Conservation (phyloP, 2,329 filamentous ascomycete species). For the Venturia nashicola region DNA sequence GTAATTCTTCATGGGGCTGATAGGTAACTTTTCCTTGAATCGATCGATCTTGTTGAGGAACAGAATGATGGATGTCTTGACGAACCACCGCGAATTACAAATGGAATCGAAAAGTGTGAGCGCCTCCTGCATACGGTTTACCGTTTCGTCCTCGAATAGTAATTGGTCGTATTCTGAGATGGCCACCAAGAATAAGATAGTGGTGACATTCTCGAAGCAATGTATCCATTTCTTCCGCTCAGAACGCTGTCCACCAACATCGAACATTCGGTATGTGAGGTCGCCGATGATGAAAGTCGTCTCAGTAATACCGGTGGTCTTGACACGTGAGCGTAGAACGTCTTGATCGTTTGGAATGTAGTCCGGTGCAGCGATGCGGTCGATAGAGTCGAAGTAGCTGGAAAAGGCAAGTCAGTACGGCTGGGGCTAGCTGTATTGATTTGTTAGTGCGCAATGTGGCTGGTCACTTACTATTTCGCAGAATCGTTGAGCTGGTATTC, state of each 20-base stretch:
- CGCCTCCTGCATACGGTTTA: conserved; percentile 62
- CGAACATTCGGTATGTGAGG: conserved; percentile 93
- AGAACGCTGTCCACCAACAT: conserved; percentile 88
- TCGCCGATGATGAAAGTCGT: conserved; percentile 93
- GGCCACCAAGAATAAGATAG: conserved; percentile 90
- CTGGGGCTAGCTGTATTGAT: not conserved
- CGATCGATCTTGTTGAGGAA: conserved; percentile 67
- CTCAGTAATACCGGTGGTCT: conserved; percentile 95
- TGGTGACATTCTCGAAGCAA: conserved; percentile 96
- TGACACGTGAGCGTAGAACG: conserved; percentile 88
- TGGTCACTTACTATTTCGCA: conserved; percentile 67
- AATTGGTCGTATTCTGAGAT: conserved; percentile 96
- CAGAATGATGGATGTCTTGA: conserved; percentile 60
- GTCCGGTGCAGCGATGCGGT: conserved; percentile 78
- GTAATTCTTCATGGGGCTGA: conserved; percentile 65
- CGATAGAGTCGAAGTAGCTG: conserved; percentile 93
- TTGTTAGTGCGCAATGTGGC: not conserved
- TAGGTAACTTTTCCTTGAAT: conserved; percentile 62
- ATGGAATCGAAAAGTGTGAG: conserved; percentile 61
- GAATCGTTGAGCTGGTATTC: conserved; percentile 97
- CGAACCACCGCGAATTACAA: conserved; percentile 61
- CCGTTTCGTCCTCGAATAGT: conserved; percentile 89
- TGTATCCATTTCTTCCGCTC: conserved; percentile 99
- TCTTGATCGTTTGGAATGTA: conserved; percentile 91
- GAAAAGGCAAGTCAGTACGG: not conserved